Base-by-base conservation (phyloP, 495 filamentous ascomycete genomes). In the Corynascus novoguineensis region DNA sequence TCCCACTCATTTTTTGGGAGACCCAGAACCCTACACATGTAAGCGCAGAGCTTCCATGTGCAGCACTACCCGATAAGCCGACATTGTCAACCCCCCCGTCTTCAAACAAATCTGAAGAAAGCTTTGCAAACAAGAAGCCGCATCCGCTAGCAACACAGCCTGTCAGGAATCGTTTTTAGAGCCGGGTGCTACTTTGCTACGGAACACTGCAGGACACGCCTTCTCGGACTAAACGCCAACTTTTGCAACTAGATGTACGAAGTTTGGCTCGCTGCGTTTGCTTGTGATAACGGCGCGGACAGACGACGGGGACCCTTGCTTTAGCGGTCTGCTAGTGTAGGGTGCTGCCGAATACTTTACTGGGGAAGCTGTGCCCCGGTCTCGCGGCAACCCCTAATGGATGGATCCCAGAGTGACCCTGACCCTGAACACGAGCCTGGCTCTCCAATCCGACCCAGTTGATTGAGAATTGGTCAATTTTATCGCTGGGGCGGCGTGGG, bases 371-470 rank as follows among this genome's bases (percentile, higher is more conserved):
- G 37, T 47, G 44, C 44, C 44, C 24, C 29, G 44, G 14, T 24
- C 44, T 47, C 24, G 44, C 44, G 44, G 31, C 48, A 50, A 27
- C 32, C 32, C 27, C 27, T 21, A 45, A 48, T 48, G 46, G 31
- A 49, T 40, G 46, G 31, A 49, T 40, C 54, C 54, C 44, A 42
- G 44, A 17, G 42, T 31, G 55, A 53, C 56, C 56, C 56, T 58
- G 56, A 58, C 56, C 37, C 47, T 44, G 56, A 52, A n/a, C 40
- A 47, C 21, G 17, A 38, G 34, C 25, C 46, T 32, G 31, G 15
- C 25, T 11, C 19, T 31, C 50, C 28, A 50, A 25, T 25, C 34
- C 34, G 44, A 19, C 28, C 31, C 35, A 52, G 19, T 52, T 35
- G 35, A 35, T n/a, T 12, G 35, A 38, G 15, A 15, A 32, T 45